Percentiles rank a stretch among this genome's conserved stretches.
Conservation (phyloP, 139 green algal genomes). For the Tetraselmis striata region DNA sequence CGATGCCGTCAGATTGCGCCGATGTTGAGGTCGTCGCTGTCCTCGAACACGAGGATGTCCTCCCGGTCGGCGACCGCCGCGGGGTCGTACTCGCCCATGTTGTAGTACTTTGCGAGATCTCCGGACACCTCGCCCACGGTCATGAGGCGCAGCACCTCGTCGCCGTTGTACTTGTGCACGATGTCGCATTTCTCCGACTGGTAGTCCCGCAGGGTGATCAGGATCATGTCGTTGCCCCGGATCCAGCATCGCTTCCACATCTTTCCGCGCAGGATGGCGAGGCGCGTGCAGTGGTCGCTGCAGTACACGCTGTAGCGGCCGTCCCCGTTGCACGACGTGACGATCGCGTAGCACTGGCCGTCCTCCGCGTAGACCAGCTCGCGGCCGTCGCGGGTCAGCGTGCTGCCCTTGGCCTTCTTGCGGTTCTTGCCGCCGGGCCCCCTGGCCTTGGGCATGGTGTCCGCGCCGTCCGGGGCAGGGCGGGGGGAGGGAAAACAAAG, state of each 20-base stretch:
- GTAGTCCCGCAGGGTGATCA: background rate
- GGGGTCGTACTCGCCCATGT: background rate
- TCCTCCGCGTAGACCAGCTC: background rate
- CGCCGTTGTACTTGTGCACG: background rate
- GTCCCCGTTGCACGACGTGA: background rate
- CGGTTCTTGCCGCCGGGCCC: background rate
- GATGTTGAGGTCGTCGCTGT: too few relatives aligned
- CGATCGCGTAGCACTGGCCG: background rate
- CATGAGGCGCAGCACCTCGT: background rate
- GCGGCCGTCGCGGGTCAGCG: background rate
- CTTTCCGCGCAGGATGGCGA: background rate
- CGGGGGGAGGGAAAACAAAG: too few relatives aligned
- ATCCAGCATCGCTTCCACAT: background rate
- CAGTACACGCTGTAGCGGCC: background rate
- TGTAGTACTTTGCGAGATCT: background rate
- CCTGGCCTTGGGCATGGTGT: background rate
- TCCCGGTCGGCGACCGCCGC: background rate
- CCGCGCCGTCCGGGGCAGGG: too few relatives aligned
- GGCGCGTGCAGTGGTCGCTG: background rate
- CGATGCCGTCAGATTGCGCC: too few relatives aligned
- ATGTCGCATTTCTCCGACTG: background rate
- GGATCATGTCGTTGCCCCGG: background rate
- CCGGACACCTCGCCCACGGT: background rate
- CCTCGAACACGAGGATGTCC: background rate
- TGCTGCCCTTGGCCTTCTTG: background rate